phyloP scores from a whole-genome alignment of 2,329 filamentous ascomycete species.

The Cylindrodendrum hubeiense region DNA sequence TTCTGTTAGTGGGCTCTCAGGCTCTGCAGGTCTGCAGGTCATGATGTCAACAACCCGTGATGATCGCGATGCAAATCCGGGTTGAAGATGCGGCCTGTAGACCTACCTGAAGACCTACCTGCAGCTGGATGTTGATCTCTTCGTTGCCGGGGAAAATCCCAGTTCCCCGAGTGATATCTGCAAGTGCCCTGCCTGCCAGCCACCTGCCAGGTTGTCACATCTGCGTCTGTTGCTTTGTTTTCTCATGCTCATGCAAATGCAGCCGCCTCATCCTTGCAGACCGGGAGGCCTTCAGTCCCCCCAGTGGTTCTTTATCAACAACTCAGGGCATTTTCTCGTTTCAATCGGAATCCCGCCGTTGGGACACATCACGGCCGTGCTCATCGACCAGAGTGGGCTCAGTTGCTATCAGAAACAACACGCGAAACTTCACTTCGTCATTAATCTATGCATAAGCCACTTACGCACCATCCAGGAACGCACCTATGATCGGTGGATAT shows the following conservation, averaged over 20 bases:
- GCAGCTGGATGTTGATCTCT: constrained; percentile 1
- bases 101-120: neutral
- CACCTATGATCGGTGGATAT: no score
- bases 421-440: neutral
- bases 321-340: neutral
- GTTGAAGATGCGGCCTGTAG: neutral
- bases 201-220: no score
- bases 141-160: neutral
- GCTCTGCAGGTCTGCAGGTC: neutral
- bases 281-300: neutral
- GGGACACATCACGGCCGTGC: neutral
- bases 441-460: no score
- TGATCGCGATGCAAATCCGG: neutral
- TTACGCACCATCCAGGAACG: no score
- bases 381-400: neutral
- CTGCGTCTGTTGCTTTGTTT: neutral
- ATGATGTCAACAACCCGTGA: constrained; percentile 1
- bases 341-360: neutral
- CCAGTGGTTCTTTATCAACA: neutral
- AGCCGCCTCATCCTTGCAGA: neutral
- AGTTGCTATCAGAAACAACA: neutral
- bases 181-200: no score
- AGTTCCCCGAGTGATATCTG: neutral
- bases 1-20: neutral
- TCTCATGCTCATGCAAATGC: constrained; percentile 14